Conservation (phyloP, 2,329 filamentous ascomycete genomes). For the Trichophyton benhamiae region DNA sequence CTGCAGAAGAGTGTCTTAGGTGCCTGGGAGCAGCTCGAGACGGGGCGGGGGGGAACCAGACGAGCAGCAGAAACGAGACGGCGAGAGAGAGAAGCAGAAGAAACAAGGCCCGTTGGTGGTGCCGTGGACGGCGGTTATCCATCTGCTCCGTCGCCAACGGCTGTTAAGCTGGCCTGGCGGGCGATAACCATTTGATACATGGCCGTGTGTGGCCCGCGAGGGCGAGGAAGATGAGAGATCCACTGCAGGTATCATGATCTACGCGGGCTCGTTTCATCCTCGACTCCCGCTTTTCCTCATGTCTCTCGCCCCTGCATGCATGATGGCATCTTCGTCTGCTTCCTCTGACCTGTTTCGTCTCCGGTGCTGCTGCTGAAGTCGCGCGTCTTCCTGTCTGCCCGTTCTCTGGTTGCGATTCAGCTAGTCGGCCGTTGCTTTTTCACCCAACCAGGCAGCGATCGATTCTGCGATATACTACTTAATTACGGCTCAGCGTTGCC, state of each 20-base stretch:
- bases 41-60: not conserved
- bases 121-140: not conserved
- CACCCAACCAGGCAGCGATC: not conserved
- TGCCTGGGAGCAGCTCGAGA: not conserved
- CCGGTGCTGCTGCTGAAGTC: not conserved
- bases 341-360: not conserved
- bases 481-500: too few relatives aligned
- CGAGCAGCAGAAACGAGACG: not conserved
- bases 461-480: too few relatives aligned
- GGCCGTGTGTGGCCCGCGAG: not conserved
- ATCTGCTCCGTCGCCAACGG: too few relatives aligned
- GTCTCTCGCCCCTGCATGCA: not conserved
- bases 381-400: not conserved
- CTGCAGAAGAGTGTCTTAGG: not conserved
- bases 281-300: not conserved
- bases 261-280: conserved; percentile 1
- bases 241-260: not conserved
- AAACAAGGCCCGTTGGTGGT: not conserved
- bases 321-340: not conserved
- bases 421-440: conserved; percentile 1
- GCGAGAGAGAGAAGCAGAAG: not conserved
- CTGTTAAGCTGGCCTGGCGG: not conserved
- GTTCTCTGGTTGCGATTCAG: not conserved
- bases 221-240: not conserved
- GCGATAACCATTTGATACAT: not conserved